Conservation (phyloP, 2,329 filamentous ascomycete species). For the Neonectria faginata region DNA sequence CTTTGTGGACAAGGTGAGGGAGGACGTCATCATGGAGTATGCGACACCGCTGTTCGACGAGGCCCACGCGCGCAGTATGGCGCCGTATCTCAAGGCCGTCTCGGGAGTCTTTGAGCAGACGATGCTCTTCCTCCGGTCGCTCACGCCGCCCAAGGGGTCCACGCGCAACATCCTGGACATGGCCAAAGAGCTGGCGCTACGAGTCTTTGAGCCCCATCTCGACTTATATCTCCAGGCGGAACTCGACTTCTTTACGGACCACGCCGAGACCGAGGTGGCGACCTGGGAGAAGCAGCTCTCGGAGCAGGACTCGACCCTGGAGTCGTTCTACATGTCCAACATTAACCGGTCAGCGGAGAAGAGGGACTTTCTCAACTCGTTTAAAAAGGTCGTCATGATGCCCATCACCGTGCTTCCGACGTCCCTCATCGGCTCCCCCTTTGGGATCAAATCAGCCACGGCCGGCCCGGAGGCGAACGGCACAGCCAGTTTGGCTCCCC, state of each 20-base stretch:
- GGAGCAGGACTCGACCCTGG: slow-evolving; percentile 89
- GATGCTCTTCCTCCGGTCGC: slow-evolving; percentile 78
- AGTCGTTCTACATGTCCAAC: slow-evolving; percentile 96
- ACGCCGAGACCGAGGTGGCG: slow-evolving; percentile 80
- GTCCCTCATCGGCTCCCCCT: slow-evolving; percentile 70
- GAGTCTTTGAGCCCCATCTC: slow-evolving; percentile 91
- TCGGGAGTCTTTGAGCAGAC: slow-evolving; percentile 90
- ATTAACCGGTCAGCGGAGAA: slow-evolving; percentile 95
- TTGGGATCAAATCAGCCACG: slow-evolving; percentile 57
- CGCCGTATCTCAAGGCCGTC: slow-evolving; percentile 85
- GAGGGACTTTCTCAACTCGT: slow-evolving; percentile 93
- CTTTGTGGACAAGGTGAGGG: slow-evolving; percentile 84
- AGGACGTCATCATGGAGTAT: slow-evolving; percentile 89
- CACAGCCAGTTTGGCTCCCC: slow-evolving; percentile 47
- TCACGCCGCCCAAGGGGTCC: slow-evolving; percentile 75
- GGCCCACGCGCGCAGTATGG: slow-evolving; percentile 79
- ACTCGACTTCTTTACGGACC: slow-evolving; percentile 82
- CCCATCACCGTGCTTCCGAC: slow-evolving; percentile 90
- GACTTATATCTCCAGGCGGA: slow-evolving; percentile 94
- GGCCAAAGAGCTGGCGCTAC: slow-evolving; percentile 74
- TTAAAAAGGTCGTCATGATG: slow-evolving; percentile 99
- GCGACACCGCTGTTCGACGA: slow-evolving; percentile 88
- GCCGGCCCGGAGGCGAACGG: slow-evolving; percentile 43
- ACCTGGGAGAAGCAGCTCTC: slow-evolving; percentile 93
- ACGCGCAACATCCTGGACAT: slow-evolving; percentile 71